Conservation (phyloP, 305 asterid species). For the Galium porrigens region DNA sequence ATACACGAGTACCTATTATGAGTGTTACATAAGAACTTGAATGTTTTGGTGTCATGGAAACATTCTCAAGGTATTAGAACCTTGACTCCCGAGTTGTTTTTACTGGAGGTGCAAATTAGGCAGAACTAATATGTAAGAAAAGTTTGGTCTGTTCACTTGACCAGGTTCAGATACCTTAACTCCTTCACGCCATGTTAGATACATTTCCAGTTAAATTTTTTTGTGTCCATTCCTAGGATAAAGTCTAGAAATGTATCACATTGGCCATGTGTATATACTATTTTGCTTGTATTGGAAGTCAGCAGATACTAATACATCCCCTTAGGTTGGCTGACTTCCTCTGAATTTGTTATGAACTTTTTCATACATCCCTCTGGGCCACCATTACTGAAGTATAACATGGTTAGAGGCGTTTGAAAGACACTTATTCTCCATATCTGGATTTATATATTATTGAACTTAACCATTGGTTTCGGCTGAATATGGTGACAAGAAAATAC, state of each 20-base stretch:
- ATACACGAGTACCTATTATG: not conserved
- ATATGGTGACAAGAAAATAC: not conserved
- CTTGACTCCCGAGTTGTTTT: not conserved
- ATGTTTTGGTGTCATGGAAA: not conserved
- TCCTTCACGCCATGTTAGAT: not conserved
- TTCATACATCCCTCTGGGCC: not conserved
- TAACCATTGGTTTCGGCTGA: not conserved
- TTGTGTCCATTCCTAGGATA: not conserved
- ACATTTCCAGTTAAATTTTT: not conserved
- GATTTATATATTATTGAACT: not conserved
- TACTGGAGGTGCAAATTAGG: not conserved
- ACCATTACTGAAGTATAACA: not conserved
- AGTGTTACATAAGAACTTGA: not conserved
- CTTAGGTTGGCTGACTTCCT: not conserved
- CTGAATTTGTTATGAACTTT: not conserved
- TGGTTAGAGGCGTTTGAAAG: not conserved
- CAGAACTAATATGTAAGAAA: not conserved
- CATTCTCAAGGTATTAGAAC: not conserved
- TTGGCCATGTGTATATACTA: not conserved
- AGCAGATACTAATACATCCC: not conserved
- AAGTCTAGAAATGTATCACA: too few species aligned
- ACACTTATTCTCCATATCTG: not conserved
- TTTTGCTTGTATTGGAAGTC: not conserved
- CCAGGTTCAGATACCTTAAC: not conserved
- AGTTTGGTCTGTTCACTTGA: not conserved